A percentile compares a stretch with the other conserved stretches of the same genome.
phyloP scores from a whole-genome alignment of 1,284 basidiomycete genomes.

The Pseudozyma pruni region DNA sequence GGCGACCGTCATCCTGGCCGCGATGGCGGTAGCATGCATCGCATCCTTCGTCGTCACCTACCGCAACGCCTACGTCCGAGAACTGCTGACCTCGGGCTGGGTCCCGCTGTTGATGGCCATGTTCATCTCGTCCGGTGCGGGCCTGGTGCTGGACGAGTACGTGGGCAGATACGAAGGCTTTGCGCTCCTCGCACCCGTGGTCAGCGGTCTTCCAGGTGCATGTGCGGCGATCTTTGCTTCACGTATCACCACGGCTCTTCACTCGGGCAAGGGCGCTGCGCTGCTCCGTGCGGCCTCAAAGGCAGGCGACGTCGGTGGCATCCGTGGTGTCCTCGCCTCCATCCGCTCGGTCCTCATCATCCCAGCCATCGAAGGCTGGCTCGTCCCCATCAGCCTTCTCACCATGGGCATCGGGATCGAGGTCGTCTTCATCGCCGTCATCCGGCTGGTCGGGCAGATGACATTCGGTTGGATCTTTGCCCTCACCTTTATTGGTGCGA shows the following conservation, averaged over 20 bases:
- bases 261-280: slow-evolving; percentile 69
- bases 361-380: slow-evolving; percentile 59
- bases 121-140: slow-evolving; percentile 88
- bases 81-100: slow-evolving; percentile 86
- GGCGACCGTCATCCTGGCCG: slow-evolving; percentile 74
- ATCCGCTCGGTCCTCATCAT: slow-evolving; percentile 24
- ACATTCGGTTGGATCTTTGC: slow-evolving; percentile 59
- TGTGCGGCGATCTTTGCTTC: slow-evolving; percentile 92
- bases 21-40: slow-evolving; percentile 73
- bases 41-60: slow-evolving; percentile 73
- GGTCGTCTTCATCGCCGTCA: slow-evolving; percentile 49
- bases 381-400: slow-evolving; percentile 56
- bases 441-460: slow-evolving; percentile 51
- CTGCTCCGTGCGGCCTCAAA: slow-evolving; percentile 27
- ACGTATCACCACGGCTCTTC: slow-evolving; percentile 84
- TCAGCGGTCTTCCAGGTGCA: slow-evolving; percentile 78
- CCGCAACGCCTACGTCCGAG: slow-evolving; percentile 76
- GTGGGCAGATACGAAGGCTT: slow-evolving; percentile 88
- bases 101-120: slow-evolving; percentile 88
- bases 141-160: slow-evolving; percentile 88
- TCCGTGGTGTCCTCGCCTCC: slow-evolving; percentile 23
- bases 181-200: slow-evolving; percentile 85
- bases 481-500: slow-evolving; percentile 30
- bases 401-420: slow-evolving; percentile 52
- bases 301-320: slow-evolving; percentile 25